These are phyloP conservation scores for Selaginella moellendorffii DNA, from an alignment of 75 land plant genomes.

Conservation along the genomic window DNA sequence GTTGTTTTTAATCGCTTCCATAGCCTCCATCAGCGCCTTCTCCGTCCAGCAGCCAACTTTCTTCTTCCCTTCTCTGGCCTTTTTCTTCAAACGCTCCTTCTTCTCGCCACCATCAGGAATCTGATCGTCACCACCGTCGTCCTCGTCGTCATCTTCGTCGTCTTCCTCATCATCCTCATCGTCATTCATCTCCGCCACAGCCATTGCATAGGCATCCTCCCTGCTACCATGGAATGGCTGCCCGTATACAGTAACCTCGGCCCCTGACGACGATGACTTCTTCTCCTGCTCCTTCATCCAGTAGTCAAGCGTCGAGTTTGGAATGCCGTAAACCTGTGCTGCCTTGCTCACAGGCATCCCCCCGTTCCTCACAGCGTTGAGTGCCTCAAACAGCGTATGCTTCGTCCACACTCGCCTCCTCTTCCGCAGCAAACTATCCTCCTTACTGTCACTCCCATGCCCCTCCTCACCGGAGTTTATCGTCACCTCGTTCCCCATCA, in stretches of 20 bases:
- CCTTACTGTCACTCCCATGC: not conserved
- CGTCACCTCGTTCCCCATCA: too few species aligned
- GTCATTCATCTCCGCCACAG: not conserved
- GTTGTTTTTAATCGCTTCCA: not conserved
- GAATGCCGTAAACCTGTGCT: not conserved
- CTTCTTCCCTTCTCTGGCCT: constrained; percentile 4
- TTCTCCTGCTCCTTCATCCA: not conserved
- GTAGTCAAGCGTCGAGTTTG: not conserved
- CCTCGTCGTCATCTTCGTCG: not conserved
- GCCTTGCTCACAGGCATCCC: not conserved
- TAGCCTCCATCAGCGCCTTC: constrained; percentile 4
- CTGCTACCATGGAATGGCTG: not conserved
- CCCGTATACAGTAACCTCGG: not conserved
- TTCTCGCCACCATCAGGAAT: not conserved
- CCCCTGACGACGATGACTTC: not conserved
- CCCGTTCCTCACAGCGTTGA: not conserved
- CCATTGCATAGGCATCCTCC: not conserved
- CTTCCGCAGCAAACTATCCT: not conserved
- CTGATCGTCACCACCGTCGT: not conserved
- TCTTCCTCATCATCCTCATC: not conserved
- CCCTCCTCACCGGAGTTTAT: not conserved
- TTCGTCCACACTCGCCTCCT: not conserved
- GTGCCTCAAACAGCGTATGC: not conserved
- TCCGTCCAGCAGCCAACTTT: constrained; percentile 6
- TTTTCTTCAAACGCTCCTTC: not conserved